Base-by-base conservation (phyloP, 2,329 filamentous ascomycete species). In the Botryotinia convoluta region DNA sequence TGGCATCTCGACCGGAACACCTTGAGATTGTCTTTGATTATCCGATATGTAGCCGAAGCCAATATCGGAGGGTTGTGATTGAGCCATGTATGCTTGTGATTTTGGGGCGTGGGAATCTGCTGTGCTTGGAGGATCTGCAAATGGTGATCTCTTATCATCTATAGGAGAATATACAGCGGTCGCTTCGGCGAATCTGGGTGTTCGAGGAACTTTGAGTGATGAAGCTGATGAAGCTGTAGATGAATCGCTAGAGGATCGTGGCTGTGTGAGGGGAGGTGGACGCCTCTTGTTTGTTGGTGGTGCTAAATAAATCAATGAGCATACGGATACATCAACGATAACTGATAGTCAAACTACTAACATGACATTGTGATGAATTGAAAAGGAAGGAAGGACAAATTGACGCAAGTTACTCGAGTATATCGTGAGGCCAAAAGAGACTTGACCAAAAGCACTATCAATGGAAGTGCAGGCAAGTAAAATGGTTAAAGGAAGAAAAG, bases 11-110 rank as follows among this genome's bases (percentile, higher is more conserved):
- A 88, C 84, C 74, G 81, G 77, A 72, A 80, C 73, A 70, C 79
- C 77, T 75, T 79, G 76, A 69, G 87, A 84, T 78, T 90, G 85
- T 60, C 70, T 72, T 81, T 85, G 84, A 78, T 87, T 87, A 79
- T 89, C 82, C 76, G 85, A 87, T 81, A 98, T 92, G 84, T 97
- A 98, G 82, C 95, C 94, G 83, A 98, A 98, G 77, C 95, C 95
- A 77, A 97, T 89, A 84, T 97, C 94, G 74, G 91, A 93, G 45
- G 95, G 92, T 81, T 94, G 91, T 71, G 90, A 85, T 81, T 92
- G 88, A 71, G 88, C 85, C 77, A 86, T 84, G 81, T 88, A 84
- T 81, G 86, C 84, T 78, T 85, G 79, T 64, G 80, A 78, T 74
- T 37, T 77, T 78, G 35, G 5, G 14, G 35, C 26, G 16, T 68